Conservation (phyloP, 2,329 filamentous ascomycete genomes). For the Colletotrichum sp. region DNA sequence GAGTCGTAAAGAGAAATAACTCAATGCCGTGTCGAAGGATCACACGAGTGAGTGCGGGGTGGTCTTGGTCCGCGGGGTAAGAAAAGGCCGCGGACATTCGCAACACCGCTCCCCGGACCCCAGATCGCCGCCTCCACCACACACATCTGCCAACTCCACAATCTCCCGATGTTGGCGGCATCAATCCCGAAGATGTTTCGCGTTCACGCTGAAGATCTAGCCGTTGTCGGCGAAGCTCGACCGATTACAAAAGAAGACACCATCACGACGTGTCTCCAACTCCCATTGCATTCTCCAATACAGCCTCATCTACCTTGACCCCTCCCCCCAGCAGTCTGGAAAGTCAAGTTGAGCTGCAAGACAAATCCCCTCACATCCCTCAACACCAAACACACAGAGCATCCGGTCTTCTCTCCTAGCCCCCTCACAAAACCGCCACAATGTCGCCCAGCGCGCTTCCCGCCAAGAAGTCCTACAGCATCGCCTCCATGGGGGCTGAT, state of each 20-base stretch:
- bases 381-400: background rate
- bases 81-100: background rate
- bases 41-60: background rate
- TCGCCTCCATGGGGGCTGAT: slow-evolving; percentile 67
- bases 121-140: slow-evolving; percentile 8
- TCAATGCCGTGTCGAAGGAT: background rate
- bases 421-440: background rate
- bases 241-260: slow-evolving; percentile 12
- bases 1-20: background rate
- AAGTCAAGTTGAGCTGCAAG: background rate
- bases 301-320: background rate
- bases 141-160: background rate
- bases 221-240: slow-evolving; percentile 1
- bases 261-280: background rate
- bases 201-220: background rate
- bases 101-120: slow-evolving; percentile 5
- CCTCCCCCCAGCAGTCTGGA: background rate
- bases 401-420: too few relatives aligned
- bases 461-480: slow-evolving; percentile 45
- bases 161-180: background rate
- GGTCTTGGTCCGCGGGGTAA: background rate
- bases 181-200: background rate
- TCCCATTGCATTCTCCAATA: background rate
- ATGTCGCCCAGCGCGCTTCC: slow-evolving; percentile 22
- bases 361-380: background rate